phyloP scores from a whole-genome alignment of 2,329 filamentous ascomycete genomes.

The Diaporthe ampelina region DNA sequence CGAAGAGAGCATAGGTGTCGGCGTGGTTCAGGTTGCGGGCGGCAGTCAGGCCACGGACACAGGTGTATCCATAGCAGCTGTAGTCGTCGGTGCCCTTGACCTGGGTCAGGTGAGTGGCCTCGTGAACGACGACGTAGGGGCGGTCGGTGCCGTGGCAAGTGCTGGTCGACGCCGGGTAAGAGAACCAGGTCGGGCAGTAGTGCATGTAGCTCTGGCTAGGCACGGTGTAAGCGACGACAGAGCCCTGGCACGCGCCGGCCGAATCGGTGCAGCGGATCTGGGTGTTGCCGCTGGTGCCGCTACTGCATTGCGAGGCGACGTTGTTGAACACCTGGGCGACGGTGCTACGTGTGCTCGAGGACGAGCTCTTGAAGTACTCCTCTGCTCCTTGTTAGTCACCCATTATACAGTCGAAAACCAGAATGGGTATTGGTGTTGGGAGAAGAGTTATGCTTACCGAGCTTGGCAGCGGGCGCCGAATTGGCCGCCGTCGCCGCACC shows the following conservation, averaged over 20 bases:
- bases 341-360: conserved; percentile 56
- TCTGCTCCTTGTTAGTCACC: conserved; percentile 29
- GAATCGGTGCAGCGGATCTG: conserved; percentile 73
- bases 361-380: conserved; percentile 75
- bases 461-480: conserved; percentile 55
- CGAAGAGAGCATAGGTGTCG: conserved; percentile 66
- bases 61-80: conserved; percentile 65
- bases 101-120: conserved; percentile 72
- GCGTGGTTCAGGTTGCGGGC: conserved; percentile 72
- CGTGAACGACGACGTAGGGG: conserved; percentile 76
- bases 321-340: conserved; percentile 65
- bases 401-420: too few species aligned
- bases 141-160: conserved; percentile 76
- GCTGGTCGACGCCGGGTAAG: conserved; percentile 61
- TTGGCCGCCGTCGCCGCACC: background rate
- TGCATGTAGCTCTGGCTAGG: conserved; percentile 68
- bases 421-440: too few species aligned
- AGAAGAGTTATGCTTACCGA: conserved; percentile 48
- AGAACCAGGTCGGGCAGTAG: conserved; percentile 75
- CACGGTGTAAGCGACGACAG: conserved; percentile 73
- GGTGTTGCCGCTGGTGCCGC: conserved; percentile 61
- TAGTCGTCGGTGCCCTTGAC: conserved; percentile 71
- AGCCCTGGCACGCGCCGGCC: conserved; percentile 62
- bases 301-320: conserved; percentile 69
- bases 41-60: conserved; percentile 62